Evolutionary conservation across 768 basidiomycete species (phyloP).

Genomic region (Stropharia rugosoannulata): DNA sequence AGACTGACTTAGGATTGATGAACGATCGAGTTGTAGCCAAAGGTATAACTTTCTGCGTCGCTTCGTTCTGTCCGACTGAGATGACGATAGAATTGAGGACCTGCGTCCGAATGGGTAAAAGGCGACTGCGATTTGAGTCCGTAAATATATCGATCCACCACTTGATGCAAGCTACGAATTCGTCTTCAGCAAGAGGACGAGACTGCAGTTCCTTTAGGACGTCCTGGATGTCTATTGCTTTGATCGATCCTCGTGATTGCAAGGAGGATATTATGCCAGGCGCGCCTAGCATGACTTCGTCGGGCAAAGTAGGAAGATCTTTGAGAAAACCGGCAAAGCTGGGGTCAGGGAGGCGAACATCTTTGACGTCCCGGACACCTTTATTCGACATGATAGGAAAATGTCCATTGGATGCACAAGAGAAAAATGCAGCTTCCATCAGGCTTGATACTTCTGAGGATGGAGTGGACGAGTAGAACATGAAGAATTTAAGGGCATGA

Average conservation of each 20-base stretch:
- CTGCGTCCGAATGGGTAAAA: slow-evolving; percentile 49
- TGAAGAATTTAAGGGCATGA: slow-evolving; percentile 88
- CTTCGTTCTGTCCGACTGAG: slow-evolving; percentile 29
- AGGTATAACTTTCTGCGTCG: slow-evolving; percentile 56
- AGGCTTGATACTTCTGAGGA: slow-evolving; percentile 70
- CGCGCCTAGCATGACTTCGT: slow-evolving; percentile 54
- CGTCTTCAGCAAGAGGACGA: slow-evolving; percentile 66
- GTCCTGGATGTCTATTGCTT: slow-evolving; percentile 77
- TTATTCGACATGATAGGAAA: slow-evolving; percentile 75
- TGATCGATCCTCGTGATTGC: slow-evolving; percentile 62
- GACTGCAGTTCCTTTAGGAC: slow-evolving; percentile 74
- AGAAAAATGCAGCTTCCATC: slow-evolving; percentile 80
- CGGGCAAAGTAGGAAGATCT: slow-evolving; percentile 71
- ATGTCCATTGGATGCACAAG: slow-evolving; percentile 44
- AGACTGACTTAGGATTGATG: slow-evolving; percentile 59
- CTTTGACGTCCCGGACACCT: slow-evolving; percentile 64
- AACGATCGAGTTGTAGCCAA: slow-evolving; percentile 71
- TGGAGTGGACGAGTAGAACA: slow-evolving; percentile 86
- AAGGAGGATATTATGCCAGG: slow-evolving; percentile 60
- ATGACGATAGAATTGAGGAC: slow-evolving; percentile 76
- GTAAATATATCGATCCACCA: slow-evolving; percentile 72
- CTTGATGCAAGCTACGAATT: slow-evolving; percentile 79
- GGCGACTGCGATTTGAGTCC: slow-evolving; percentile 34
- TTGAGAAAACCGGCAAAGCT: slow-evolving; percentile 76
- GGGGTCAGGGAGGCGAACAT: slow-evolving; percentile 74